Evolutionary conservation across 768 basidiomycete species (phyloP), one percentile per base, ranked within the genome.

Genomic region (Calvatia gigantea): DNA sequence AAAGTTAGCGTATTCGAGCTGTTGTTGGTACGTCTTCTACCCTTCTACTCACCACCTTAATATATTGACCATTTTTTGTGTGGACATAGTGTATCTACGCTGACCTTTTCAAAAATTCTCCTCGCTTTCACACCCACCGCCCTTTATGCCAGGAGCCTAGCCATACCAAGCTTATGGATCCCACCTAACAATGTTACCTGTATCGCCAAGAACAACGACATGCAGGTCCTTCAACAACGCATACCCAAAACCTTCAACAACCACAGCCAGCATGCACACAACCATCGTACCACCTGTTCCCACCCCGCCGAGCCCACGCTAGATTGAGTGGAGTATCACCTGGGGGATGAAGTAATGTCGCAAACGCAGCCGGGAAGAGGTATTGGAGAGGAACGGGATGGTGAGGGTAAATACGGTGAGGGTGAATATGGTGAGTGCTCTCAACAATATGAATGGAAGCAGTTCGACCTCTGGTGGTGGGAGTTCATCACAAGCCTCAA

Each of bases 1-100:
- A 70, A 78, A 33, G 83, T 86, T 55, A 73, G 76, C 8, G 73
- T 80, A 27, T 79, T 79, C 2, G 81, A 81, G 47, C 70, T 75
- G 59, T 72, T 75, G 3, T 63, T 86, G 35, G 83, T 83, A 60
- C 54, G 77, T 68, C 27, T 21, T 35, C 39, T 31, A 21, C 19
- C 23, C 46, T 32, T 31, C 52, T 19, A n/a, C 48, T 23, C n/a
- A n/a, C n/a, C n/a, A 28, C n/a, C 27, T 33, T 38, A 21, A 12
- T 11, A 17, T 23, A 23, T 42, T 31, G 7, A 35, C 33, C n/a
- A n/a, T 12, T 2, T 33, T 33, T 14, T 19, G 37, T 42, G 32
- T 6, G 5, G 19, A 41, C 23, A 21, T 57, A 85, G 84, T 70
- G 86, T 64, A 75, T 79, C 54, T 84, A 82, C 60, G 82, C 83